phyloP scores from a whole-genome alignment of 192 early-diverging fungal genomes.

The Entomortierella beljakovae region DNA sequence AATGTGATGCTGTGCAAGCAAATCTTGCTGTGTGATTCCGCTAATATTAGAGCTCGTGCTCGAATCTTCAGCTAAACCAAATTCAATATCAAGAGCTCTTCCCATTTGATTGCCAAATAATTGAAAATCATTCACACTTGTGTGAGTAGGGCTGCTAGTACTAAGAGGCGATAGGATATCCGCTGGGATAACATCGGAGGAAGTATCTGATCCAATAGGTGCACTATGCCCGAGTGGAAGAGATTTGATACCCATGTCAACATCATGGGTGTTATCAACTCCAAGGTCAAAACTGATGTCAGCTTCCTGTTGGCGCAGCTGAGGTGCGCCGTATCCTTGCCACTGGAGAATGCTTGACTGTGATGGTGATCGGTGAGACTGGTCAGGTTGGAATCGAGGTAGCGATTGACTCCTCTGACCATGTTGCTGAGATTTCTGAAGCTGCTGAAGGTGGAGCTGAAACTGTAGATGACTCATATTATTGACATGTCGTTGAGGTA shows the following conservation, averaged over 20 bases:
- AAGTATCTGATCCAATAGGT: not conserved
- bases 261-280: not conserved
- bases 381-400: slow-evolving; percentile 17
- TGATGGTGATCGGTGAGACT: not conserved
- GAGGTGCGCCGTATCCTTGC: slow-evolving; percentile 12
- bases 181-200: not conserved
- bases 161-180: slow-evolving; percentile 8
- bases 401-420: slow-evolving; percentile 18
- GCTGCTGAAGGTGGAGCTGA: slow-evolving; percentile 37
- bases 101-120: slow-evolving; percentile 7
- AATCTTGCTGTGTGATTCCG: not conserved
- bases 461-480: slow-evolving; percentile 42
- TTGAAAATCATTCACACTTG: slow-evolving; percentile 2
- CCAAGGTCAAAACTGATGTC: slow-evolving; percentile 9
- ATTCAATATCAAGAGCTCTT: slow-evolving; percentile 2
- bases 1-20: slow-evolving; percentile 10
- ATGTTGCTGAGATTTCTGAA: slow-evolving; percentile 26
- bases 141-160: not conserved
- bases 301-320: slow-evolving; percentile 4
- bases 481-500: slow-evolving; percentile 33
- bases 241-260: not conserved
- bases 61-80: not conserved
- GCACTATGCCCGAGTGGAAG: not conserved
- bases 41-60: slow-evolving; percentile 1
- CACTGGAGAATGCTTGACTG: slow-evolving; percentile 9